Evolutionary conservation across 768 basidiomycete genomes (phyloP).

Genomic region (Kwoniella europaea): DNA sequence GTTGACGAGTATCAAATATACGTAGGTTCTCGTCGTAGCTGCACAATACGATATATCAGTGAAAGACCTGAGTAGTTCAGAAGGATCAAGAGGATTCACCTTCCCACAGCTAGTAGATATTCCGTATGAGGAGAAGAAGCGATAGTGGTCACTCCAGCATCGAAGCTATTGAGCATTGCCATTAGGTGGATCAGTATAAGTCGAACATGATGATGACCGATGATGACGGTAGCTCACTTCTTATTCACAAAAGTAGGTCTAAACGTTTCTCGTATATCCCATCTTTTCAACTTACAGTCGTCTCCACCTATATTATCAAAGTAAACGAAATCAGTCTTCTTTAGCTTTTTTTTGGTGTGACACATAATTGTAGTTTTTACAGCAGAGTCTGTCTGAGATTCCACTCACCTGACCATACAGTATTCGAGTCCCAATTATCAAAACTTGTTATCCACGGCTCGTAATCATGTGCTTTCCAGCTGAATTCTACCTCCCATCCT

Average conservation of each 20-base stretch:
- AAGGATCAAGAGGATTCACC: slow-evolving; percentile 62
- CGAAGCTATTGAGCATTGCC: slow-evolving; percentile 66
- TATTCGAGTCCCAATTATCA: slow-evolving; percentile 79
- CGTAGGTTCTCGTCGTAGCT: slow-evolving; percentile 85
- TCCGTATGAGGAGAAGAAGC: slow-evolving; percentile 80
- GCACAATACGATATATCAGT: background rate
- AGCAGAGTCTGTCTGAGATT: too few species aligned
- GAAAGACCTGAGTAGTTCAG: background rate
- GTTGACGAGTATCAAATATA: slow-evolving; percentile 80
- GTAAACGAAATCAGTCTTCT: too few species aligned
- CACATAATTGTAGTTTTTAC: too few species aligned
- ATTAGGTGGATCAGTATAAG: background rate
- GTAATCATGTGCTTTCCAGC: slow-evolving; percentile 87
- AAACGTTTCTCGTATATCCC: slow-evolving; percentile 79
- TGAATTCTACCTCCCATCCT: slow-evolving; percentile 60
- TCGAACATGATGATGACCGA: background rate
- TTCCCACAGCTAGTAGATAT: slow-evolving; percentile 85
- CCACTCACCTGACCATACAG: slow-evolving; percentile 79
- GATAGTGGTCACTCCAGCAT: slow-evolving; percentile 89
- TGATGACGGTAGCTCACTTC: slow-evolving; percentile 61
- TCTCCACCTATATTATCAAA: slow-evolving; percentile 73
- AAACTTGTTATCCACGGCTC: slow-evolving; percentile 95
- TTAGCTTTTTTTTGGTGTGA: too few species aligned
- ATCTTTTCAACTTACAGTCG: slow-evolving; percentile 83
- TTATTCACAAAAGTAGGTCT: slow-evolving; percentile 74